These are phyloP conservation scores for Candida parachauliodes DNA, from an alignment of 805 yeast species.

Conservation along the genomic window DNA sequence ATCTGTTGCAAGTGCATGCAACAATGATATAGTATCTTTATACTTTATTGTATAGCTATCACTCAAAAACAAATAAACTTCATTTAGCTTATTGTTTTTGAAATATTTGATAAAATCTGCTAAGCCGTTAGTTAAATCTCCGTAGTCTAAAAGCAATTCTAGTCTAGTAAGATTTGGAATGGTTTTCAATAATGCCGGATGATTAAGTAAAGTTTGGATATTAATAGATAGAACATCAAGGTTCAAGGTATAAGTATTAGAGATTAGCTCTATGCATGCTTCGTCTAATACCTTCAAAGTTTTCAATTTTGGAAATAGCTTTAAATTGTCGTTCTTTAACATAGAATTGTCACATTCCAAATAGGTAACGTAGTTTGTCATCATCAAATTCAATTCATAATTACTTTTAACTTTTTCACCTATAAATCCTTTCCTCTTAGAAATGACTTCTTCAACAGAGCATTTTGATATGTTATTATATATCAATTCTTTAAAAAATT, in stretches of 20 bases:
- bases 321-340: slow-evolving; percentile 14
- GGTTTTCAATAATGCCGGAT: background rate
- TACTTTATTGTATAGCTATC: slow-evolving; percentile 6
- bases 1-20: background rate
- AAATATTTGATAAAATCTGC: background rate
- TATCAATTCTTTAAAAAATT: slow-evolving; percentile 19
- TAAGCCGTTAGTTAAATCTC: background rate
- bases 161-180: background rate
- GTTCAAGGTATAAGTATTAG: background rate
- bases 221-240: slow-evolving; percentile 17
- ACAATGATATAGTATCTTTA: slow-evolving; percentile 6
- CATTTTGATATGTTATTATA: slow-evolving; percentile 15
- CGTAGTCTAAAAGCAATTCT: slow-evolving; percentile 9
- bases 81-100: background rate
- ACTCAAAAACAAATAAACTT: slow-evolving; percentile 5
- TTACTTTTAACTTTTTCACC: slow-evolving; percentile 13
- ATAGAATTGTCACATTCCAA: slow-evolving; percentile 22
- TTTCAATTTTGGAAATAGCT: slow-evolving; percentile 17
- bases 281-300: slow-evolving; percentile 20
- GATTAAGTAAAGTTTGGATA: slow-evolving; percentile 11
- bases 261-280: background rate
- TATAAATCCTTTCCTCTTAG: slow-evolving; percentile 12
- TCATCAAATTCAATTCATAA: slow-evolving; percentile 15
- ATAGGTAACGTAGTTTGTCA: slow-evolving; percentile 17
- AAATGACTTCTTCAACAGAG: slow-evolving; percentile 15